Base-by-base conservation (phyloP, 106 monocot genomes). In the Triglochin maritima region DNA sequence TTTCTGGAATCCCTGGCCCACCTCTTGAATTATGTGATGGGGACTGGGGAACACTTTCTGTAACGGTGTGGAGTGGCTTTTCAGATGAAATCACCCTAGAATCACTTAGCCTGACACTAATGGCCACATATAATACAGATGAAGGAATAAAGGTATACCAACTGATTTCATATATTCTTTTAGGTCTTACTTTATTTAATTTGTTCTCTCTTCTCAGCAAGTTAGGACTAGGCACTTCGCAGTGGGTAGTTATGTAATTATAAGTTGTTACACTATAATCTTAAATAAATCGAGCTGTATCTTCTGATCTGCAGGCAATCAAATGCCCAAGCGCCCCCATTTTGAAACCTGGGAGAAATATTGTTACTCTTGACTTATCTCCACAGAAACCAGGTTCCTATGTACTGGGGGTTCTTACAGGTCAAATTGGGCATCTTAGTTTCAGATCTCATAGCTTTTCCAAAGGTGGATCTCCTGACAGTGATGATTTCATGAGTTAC, bases 401-500 rank as follows among this genome's bases (percentile, higher is more conserved):
- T 77, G 90, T 88, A 16, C 72, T 88, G 66, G 91, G 96, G n/a
- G 81, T 91, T 79, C 85, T 96, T 17, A 96, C 91, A 9, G 91
- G 90, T 56, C 96, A 96, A 73, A 96, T 96, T 77, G 96, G 96
- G 49, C 83, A 86, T 16, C 70, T 96, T 54, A 66, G 78, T 68
- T 86, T 96, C 66, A 90, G 96, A 77, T 96, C 96, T n/a, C 96
- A 96, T 84, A 80, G 85, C 57, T 96, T 91, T 59, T 96, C 96
- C 10, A 87, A 87, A 81, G 90, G 81, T 44, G 91, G 90, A 2
- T 84, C 96, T 9, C 78, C 76, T n/a, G 96, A 98, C 17, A 84
- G 72, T 82, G 91, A 98, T 80, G 96, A 98, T 78, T 88, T 98
- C 66, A 88, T 98, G 96, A 98, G 86, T 77, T 88, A 84, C 67